Evolutionary conservation across 305 asterid genomes (phyloP).

Genomic region (Ilex paraguariensis): DNA sequence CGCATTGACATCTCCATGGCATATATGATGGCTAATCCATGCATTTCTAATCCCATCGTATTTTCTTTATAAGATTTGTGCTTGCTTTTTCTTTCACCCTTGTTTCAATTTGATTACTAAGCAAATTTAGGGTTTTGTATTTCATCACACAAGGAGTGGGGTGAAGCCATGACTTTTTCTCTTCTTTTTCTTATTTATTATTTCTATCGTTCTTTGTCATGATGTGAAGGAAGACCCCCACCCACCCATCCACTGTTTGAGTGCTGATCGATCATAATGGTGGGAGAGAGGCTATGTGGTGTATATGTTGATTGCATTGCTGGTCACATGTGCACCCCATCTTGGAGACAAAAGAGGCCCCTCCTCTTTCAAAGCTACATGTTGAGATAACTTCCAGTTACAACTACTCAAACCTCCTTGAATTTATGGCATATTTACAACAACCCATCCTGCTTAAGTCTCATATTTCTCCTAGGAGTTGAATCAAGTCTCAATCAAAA

Average conservation of each 20-base stretch:
- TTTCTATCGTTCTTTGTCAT: background rate
- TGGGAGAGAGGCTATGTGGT: background rate
- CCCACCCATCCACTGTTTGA: background rate
- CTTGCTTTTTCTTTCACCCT: background rate
- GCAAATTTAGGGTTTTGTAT: background rate
- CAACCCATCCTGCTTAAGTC: background rate
- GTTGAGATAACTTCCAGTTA: conserved; percentile 1
- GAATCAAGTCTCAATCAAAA: no score
- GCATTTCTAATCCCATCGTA: no score
- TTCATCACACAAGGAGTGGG: background rate
- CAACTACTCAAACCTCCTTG: background rate
- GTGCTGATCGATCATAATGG: conserved; percentile 4
- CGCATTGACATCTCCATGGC: no score
- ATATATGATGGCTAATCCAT: no score
- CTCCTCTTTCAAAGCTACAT: conserved; percentile 4
- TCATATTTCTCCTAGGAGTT: background rate
- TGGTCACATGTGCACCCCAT: conserved; percentile 18
- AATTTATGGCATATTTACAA: background rate
- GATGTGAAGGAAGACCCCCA: background rate
- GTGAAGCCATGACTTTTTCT: background rate
- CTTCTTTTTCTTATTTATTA: background rate
- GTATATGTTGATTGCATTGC: conserved; percentile 10
- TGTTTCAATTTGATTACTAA: background rate
- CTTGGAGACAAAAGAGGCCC: conserved; percentile 7
- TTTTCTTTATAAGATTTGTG: background rate